A percentile compares a stretch with the other conserved stretches of the same genome.
phyloP scores from a whole-genome alignment of 768 basidiomycete genomes.

The Xerocomus potaroensis region DNA sequence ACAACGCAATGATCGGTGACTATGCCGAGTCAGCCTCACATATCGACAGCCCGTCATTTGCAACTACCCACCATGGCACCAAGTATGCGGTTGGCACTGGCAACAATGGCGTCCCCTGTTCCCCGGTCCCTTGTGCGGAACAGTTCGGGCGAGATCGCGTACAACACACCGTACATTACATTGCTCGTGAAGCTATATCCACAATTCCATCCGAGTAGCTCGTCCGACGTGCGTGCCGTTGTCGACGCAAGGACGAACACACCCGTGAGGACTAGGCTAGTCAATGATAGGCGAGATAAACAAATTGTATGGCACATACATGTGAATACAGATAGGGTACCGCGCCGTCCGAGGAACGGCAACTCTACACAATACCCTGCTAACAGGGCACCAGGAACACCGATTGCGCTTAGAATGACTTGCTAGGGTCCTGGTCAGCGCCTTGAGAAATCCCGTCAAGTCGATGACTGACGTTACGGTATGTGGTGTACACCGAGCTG shows the following conservation, averaged over 20 bases:
- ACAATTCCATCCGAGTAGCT: slow-evolving; percentile 56
- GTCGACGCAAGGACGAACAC: slow-evolving; percentile 56
- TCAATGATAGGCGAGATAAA: background rate
- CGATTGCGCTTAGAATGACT: slow-evolving; percentile 54
- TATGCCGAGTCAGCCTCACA: slow-evolving; percentile 13
- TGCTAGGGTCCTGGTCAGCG: slow-evolving; percentile 31
- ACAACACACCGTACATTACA: slow-evolving; percentile 51
- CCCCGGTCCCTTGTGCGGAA: slow-evolving; percentile 53
- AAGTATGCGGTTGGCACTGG: slow-evolving; percentile 51
- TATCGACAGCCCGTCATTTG: too few relatives aligned
- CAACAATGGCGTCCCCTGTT: slow-evolving; percentile 52
- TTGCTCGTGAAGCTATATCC: slow-evolving; percentile 54
- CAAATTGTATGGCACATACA: slow-evolving; percentile 23
- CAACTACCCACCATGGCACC: slow-evolving; percentile 48
- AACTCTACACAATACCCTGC: slow-evolving; percentile 54
- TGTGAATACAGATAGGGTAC: slow-evolving; percentile 50
- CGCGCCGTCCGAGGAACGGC: slow-evolving; percentile 47
- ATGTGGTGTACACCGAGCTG: slow-evolving; percentile 64
- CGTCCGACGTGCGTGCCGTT: slow-evolving; percentile 48
- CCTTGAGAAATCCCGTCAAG: background rate
- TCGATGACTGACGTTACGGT: slow-evolving; percentile 51
- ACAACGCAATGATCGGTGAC: slow-evolving; percentile 50
- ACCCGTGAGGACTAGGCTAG: slow-evolving; percentile 41
- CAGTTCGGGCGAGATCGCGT: slow-evolving; percentile 44
- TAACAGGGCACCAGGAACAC: slow-evolving; percentile 53